Base-by-base conservation (phyloP, 2,329 filamentous ascomycete genomes). In the Xylaria polymorpha region DNA sequence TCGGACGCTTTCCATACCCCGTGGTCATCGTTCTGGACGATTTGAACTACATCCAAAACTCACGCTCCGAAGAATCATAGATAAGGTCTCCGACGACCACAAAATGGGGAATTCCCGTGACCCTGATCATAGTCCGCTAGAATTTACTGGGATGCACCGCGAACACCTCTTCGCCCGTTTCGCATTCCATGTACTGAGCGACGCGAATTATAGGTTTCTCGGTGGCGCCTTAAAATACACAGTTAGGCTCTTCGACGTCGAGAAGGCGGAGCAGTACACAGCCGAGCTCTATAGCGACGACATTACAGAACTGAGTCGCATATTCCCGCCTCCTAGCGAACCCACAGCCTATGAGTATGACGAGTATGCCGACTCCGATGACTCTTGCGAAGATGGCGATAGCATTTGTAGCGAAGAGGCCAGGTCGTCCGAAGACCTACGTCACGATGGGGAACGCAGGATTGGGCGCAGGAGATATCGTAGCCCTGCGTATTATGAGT, bases 251-350 rank as follows among this genome's bases (percentile, higher is more conserved):
- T 61, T 55, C 48, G 20, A 56, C 9, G 2, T 32, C 25, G 29
- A 37, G 10, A 55, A 46, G 14, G 57, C 37, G 39, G 50, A 55
- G 18, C 48, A 61, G 10, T 55, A 32, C 15, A 66, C 50, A 12
- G 25, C 25, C 10, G 56, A 66, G 20, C 44, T 66, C 44, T 7
- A 53, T 18, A 53, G 57, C 25, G 55, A 53, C 2, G 46, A 18
- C 5, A 61, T 66, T 14, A 7, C 18, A 8, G 35, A 60, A 4
- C n/a, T 20, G 0, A 43, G 55, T 15, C 10, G 18, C 5, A 60
- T 66, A 44, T 53, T 66, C 46, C 12, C 46, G 14, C 72, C 67
- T 67, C 74, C 71, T 25, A 6, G 6, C n/a, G 35, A 44, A 4
- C 14, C 15, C 50, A 10, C 15, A 10, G 6, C 22, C 12, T 12